Evolutionary conservation across 306 rosid species (phyloP).

Genomic region (Hylodesmum podocarpum): DNA sequence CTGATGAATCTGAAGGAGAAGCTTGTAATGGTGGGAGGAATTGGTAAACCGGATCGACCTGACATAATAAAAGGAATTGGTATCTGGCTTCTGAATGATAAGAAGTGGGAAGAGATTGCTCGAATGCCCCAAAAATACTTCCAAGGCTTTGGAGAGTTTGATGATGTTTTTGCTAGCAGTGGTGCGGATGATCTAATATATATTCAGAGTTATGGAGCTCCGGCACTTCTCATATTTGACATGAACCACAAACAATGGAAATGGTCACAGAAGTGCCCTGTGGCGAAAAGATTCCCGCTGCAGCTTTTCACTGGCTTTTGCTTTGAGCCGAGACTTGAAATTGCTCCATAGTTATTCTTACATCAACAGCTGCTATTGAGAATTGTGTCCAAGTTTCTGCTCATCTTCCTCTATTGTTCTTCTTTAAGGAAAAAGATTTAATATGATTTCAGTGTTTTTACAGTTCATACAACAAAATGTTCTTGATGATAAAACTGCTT

Average conservation of each 20-base stretch:
- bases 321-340: slow-evolving; percentile 87
- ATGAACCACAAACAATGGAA: slow-evolving; percentile 70
- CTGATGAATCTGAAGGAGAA: slow-evolving; percentile 82
- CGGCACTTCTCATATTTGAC: slow-evolving; percentile 71
- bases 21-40: slow-evolving; percentile 95
- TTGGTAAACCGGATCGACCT: slow-evolving; percentile 75
- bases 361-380: slow-evolving; percentile 25
- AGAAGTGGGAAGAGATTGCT: slow-evolving; percentile 74
- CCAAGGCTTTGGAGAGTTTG: slow-evolving; percentile 92
- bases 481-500: slow-evolving; percentile 47
- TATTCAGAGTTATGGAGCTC: slow-evolving; percentile 93
- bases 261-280: slow-evolving; percentile 94
- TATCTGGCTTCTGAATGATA: slow-evolving; percentile 73
- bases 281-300: slow-evolving; percentile 74
- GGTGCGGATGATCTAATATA: slow-evolving; percentile 78
- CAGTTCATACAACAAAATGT: slow-evolving; percentile 56
- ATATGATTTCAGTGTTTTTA: slow-evolving; percentile 33
- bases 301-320: slow-evolving; percentile 92
- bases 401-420: slow-evolving; percentile 29
- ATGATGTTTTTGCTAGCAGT: slow-evolving; percentile 91
- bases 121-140: slow-evolving; percentile 90
- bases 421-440: slow-evolving; percentile 23
- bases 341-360: slow-evolving; percentile 54
- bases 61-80: slow-evolving; percentile 92
- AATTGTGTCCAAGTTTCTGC: slow-evolving; percentile 24